These are phyloP conservation scores for Mortierella alpina DNA, from an alignment of 192 early-diverging fungal species.

Conservation along the genomic window DNA sequence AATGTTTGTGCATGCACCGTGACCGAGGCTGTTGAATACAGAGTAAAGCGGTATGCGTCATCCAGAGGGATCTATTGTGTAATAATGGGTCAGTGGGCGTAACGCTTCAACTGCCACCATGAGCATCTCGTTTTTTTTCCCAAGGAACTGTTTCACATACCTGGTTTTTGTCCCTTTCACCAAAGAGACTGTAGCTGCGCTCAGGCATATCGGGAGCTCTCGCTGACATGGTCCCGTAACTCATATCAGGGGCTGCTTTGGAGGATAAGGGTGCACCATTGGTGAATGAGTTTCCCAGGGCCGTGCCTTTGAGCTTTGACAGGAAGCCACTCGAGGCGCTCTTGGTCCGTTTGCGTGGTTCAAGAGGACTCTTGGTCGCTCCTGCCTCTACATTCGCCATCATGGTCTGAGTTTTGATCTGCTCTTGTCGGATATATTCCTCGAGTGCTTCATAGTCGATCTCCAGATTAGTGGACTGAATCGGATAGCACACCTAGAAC, in stretches of 20 bases:
- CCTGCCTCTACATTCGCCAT: constrained; percentile 5
- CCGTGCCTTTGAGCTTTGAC: constrained; percentile 26
- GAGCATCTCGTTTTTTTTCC: background rate
- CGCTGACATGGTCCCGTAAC: constrained; percentile 32
- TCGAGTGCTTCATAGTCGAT: constrained; percentile 42
- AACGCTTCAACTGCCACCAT: background rate
- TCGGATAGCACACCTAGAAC: constrained; percentile 40
- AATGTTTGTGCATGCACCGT: constrained; percentile 68
- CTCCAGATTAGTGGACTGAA: constrained; percentile 25
- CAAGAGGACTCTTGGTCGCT: background rate
- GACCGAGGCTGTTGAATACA: constrained; percentile 73
- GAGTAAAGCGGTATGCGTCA: constrained; percentile 68
- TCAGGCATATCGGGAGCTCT: constrained; percentile 16
- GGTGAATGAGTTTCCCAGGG: constrained; percentile 21
- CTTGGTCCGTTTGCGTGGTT: constrained; percentile 8
- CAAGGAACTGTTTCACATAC: constrained; percentile 1
- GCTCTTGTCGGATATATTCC: constrained; percentile 50
- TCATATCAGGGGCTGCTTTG: constrained; percentile 14
- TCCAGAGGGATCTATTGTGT: constrained; percentile 36
- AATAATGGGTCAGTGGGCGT: background rate
- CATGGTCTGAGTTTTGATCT: constrained; percentile 46
- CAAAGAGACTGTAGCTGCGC: constrained; percentile 53
- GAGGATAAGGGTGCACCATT: constrained; percentile 5
- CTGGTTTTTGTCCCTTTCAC: constrained; percentile 46
- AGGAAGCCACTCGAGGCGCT: constrained; percentile 22